Conservation (phyloP, 2,329 filamentous ascomycete species). For the Aspergillus pseudoviridinutans region DNA sequence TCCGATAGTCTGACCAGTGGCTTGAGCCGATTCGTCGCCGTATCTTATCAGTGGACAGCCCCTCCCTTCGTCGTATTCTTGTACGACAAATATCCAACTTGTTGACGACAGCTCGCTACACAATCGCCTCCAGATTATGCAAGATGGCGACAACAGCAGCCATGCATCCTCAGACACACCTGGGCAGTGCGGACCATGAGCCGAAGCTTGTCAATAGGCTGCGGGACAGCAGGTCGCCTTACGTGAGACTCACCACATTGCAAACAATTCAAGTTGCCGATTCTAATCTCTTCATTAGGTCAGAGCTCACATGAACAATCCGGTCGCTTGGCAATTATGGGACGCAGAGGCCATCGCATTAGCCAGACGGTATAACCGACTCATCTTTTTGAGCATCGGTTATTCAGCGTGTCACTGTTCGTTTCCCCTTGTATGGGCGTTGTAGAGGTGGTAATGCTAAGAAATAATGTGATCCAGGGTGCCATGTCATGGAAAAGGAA, state of each 20-base stretch:
- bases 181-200: constrained; percentile 19
- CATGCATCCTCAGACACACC: constrained; percentile 25
- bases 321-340: constrained; percentile 89
- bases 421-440: constrained; percentile 28
- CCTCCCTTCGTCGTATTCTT: constrained; percentile 1
- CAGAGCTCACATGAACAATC: constrained; percentile 71
- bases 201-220: constrained; percentile 53
- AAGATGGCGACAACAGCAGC: constrained; percentile 25
- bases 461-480: constrained; percentile 51
- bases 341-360: constrained; percentile 70
- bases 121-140: constrained; percentile 4
- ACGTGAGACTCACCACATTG: constrained; percentile 47
- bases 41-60: constrained; percentile 9
- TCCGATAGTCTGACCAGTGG: neutral
- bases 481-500: constrained; percentile 88
- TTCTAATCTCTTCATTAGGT: constrained; percentile 45
- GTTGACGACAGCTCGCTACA: constrained; percentile 5
- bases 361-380: constrained; percentile 75
- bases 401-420: constrained; percentile 93
- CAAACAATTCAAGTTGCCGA: neutral
- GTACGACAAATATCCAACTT: neutral
- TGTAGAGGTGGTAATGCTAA: neutral
- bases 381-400: constrained; percentile 91
- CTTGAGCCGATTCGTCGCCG: neutral
- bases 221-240: constrained; percentile 61